Evolutionary conservation across 2,329 filamentous ascomycete genomes (phyloP), one percentile per base, ranked within the genome.

Genomic region (Microdochium paspali): DNA sequence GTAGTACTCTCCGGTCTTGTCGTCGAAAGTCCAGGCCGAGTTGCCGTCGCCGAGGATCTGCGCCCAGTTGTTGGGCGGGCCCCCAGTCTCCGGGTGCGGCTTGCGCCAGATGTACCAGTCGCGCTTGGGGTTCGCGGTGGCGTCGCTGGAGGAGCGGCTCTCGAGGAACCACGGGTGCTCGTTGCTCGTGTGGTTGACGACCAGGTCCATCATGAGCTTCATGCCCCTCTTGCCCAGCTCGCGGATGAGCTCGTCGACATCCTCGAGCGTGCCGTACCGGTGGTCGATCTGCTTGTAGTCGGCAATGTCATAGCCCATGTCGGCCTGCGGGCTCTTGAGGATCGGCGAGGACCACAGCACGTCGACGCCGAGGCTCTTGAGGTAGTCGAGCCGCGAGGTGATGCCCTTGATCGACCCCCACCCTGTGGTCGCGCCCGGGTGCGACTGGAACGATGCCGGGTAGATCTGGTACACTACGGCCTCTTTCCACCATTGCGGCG

Each of bases 41-140:
- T 76, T 76, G 15, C 74, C 76, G 49, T 70, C 73, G 12, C 74
- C 74, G 53, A 80, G 85, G 66, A 79, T 68, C 64, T 76, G 54
- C 66, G 74, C 83, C 74, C 85, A 90, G 64, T 90, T 90, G 54
- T 87, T 90, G 0, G 87, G 86, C 0, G 85, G 82, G 46, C 82
- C 72, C 1, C 82, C 35, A 75, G 24, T 73, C 74, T 3, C 84
- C 85, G 24, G 71, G 42, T 76, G 71, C 2, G 76, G 74, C 50
- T 65, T 61, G 63, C 62, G 64, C 73, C 73, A 77, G 47, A 82
- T 77, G 56, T 85, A 87, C 82, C 83, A 89, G 60, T 85, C 74
- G 1, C 84, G 70, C 58, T 85, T 85, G 10, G 80, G 72, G 56
- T 72, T 84, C 52, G 76, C 69, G 49, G 72, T 79, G 35, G 77